Evolutionary conservation across 176 grass and related monocot genomes (phyloP), one percentile per base, ranked within the genome.

Genomic region (Carex kokanica): DNA sequence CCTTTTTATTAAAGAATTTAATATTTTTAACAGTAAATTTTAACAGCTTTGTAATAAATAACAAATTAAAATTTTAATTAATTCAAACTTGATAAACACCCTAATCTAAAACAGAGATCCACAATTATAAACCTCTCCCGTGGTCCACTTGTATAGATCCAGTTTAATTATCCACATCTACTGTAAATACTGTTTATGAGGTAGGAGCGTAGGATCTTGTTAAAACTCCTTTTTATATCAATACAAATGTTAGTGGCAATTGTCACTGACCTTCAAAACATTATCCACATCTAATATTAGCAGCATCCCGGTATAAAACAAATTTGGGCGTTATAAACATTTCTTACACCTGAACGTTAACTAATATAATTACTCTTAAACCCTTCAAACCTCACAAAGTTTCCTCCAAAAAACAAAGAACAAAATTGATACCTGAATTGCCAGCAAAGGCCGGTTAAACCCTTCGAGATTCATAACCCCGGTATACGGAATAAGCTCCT

Each of bases 391-490:
- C 14, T 78, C 14, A 49, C 49, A 78, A 56, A 9, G 0, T 77
- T 78, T 78, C 51, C 55, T 32, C 18, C 23, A 11, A 32, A 16
- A 75, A 54, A 27, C 0, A 0, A 74, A 54, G 1, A 53, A 75
- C 3, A 10, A 73, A 47, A 8, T 38, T 41, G n/a, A 21, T 82
- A 97, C 94, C 83, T 97, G 95, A 34, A 98, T 86, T 64, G 96
- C 93, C 45, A 99, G 89, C 77, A 99, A 87, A 54, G 96, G 96
- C 34, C 91, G 87, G 75, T 58, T 89, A 77, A 95, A 75, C 0
- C 96, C 96, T 79, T 99, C 93, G 58, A 99, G 89, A 87, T 99
- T 99, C 96, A 99, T 99, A 75, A 99, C 86, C 70, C 93, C 93
- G 60, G 92, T 99, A 87, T 99, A 99, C 0, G 96, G 96, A 16